Percentiles rank a stretch among this genome's conserved stretches.
phyloP scores from a whole-genome alignment of 1,284 basidiomycete genomes.

The Hemileccinum hortonii region DNA sequence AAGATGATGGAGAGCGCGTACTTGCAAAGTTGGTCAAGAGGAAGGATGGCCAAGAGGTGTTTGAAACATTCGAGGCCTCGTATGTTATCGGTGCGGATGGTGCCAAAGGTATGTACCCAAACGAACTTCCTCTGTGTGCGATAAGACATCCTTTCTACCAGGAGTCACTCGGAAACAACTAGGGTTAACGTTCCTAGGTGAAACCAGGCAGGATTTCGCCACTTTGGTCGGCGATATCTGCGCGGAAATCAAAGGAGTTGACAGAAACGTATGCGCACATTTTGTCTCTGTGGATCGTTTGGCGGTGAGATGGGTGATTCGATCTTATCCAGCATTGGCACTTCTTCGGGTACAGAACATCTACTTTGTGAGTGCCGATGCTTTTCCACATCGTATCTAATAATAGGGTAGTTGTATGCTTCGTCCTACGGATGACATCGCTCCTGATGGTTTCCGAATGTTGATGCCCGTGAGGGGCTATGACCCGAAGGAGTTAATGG shows the following conservation, averaged over 20 bases:
- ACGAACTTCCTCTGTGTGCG: constrained; percentile 7
- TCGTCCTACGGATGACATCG: constrained; percentile 20
- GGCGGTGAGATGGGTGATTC: not conserved
- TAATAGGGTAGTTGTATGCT: constrained; percentile 7
- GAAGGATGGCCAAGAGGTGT: constrained; percentile 12
- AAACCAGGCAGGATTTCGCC: constrained; percentile 37
- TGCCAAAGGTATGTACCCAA: too few relatives aligned
- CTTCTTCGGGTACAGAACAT: constrained; percentile 19
- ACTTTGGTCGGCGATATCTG: constrained; percentile 45
- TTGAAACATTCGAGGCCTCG: too few relatives aligned
- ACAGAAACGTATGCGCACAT: constrained; percentile 31
- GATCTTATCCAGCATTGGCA: constrained; percentile 31
- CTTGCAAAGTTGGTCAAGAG: constrained; percentile 24
- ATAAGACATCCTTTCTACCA: not conserved
- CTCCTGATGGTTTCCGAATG: constrained; percentile 37
- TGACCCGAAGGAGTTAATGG: constrained; percentile 30
- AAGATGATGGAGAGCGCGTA: constrained; percentile 31
- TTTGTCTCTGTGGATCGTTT: not conserved
- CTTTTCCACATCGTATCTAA: not conserved
- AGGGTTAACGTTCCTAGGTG: constrained; percentile 45
- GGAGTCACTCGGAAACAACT: constrained; percentile 43
- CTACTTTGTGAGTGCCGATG: constrained; percentile 5
- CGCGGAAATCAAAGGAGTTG: constrained; percentile 30
- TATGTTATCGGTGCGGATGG: too few relatives aligned
- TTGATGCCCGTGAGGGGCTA: constrained; percentile 26